Evolutionary conservation across 768 basidiomycete species (phyloP), one percentile per base, ranked within the genome.

Genomic region (Lentinula aciculospora): DNA sequence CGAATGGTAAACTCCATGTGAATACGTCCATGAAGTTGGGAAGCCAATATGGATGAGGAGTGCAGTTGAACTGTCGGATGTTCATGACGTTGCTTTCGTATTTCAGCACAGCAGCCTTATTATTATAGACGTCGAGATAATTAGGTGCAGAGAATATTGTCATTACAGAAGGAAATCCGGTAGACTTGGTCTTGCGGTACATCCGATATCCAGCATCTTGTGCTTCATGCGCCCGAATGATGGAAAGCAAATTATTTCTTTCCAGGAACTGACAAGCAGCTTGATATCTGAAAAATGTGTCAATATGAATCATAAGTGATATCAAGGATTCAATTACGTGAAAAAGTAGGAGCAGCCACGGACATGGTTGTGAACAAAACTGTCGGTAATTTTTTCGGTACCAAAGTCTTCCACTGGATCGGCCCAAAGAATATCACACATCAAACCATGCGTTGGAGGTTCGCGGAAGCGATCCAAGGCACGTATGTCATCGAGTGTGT

Each of bases 1-100:
- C 97, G 67, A 98, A 98, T 0, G 97, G 97, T 59, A 99, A 72
- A 77, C 89, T 92, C 97, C 97, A 99, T 0, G 97, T 98, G 69
- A 99, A 99, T 23, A 95, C 95, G 65, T 98, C 96, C 95, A 98
- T 98, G 67, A 99, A 99, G 72, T 99, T 99, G 3, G 97, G 97
- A 55, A 99, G 76, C 96, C 96, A 98, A 69, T 98, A 98, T 7
- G 88, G 88, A 65, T 97, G 95, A 12, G 95, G 94, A 1, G 89
- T 91, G 71, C 91, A 94, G 73, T 98, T 97, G 76, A 97, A 98
- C 68, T 98, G 96, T 45, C 94, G 84, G 65, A 98, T 98, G 72
- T 97, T 98, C 86, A 98, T 91, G 56, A 96, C 94, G 67, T 99
- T 99, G 70, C 92, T 94, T 74, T 98, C 97, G 67, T 98, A 98